Percentiles rank a stretch among this genome's conserved stretches.
phyloP scores from a whole-genome alignment of 805 yeast genomes.

The Hanseniaspora jakobsenii region DNA sequence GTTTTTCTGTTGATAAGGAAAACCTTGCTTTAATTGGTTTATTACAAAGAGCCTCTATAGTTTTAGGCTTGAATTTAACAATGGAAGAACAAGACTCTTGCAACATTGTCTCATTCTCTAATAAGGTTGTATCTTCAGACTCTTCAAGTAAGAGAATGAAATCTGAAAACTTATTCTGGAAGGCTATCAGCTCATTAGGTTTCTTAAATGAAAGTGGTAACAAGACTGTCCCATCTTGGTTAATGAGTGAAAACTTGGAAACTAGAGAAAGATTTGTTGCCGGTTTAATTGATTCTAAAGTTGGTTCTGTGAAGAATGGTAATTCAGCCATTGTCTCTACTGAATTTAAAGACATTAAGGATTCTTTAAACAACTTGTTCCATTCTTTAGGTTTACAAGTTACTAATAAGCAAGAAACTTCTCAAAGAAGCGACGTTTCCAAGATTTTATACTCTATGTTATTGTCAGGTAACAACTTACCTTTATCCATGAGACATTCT shows the following conservation, averaged over 20 bases:
- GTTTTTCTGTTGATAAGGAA: slow-evolving; percentile 26
- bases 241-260: slow-evolving; percentile 29
- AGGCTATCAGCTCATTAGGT: slow-evolving; percentile 21
- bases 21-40: slow-evolving; percentile 23
- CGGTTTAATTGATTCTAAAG: slow-evolving; percentile 33
- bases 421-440: slow-evolving; percentile 18
- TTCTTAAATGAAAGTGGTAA: slow-evolving; percentile 19
- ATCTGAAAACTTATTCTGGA: slow-evolving; percentile 26
- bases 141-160: not conserved
- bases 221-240: slow-evolving; percentile 29
- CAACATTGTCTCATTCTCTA: slow-evolving; percentile 1
- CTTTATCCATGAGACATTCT: slow-evolving; percentile 24
- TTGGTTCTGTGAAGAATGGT: slow-evolving; percentile 26
- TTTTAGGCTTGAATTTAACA: slow-evolving; percentile 23
- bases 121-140: not conserved
- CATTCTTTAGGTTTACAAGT: slow-evolving; percentile 36
- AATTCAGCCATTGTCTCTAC: slow-evolving; percentile 29
- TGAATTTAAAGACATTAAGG: slow-evolving; percentile 25
- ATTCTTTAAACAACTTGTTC: slow-evolving; percentile 30
- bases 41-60: slow-evolving; percentile 21
- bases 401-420: slow-evolving; percentile 26
- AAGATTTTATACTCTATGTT: slow-evolving; percentile 17
- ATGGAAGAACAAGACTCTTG: slow-evolving; percentile 2
- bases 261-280: slow-evolving; percentile 36
- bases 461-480: slow-evolving; percentile 24